Base-by-base conservation (phyloP, 495 filamentous ascomycete species). In the Penicillium mononematosum region DNA sequence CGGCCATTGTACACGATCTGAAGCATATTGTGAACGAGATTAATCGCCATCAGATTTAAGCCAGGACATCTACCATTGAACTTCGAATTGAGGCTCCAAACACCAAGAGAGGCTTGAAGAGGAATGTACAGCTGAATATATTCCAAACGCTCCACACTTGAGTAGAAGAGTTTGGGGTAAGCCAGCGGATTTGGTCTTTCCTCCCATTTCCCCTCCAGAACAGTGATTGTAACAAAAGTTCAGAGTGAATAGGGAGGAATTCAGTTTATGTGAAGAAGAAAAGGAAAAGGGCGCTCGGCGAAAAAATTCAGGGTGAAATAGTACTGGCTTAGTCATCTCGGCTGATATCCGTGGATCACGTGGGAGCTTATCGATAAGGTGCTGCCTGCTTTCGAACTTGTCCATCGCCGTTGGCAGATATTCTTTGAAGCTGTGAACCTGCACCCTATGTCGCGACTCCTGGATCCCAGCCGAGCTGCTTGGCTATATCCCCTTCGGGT, bases 401-500 rank as follows among this genome's bases (percentile, higher is more conserved):
- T 24, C 25, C 8, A 25, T n/a, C 6, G 24, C 22, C 22, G 5
- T 55, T 10, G 19, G n/a, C 36, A 59, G 31, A n/a, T 29, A 27
- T 38, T 25, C 43, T 44, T 53, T 20, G 39, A 54, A 54, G 3
- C 29, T 32, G 45, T 32, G 17, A 48, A 48, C 7, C 24, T 45
- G 31, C 56, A 58, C 31, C 36, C 36, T 14, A 71, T 70, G 65
- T 12, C 70, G 24, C 56, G 47, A 44, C 12, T 61, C 36, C 68
- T 55, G 62, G 64, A 77, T 55, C 36, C 64, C 11, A 67, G 49
- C 39, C 66, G 71, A 52, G 78, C 82, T 48, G 77, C 79, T 10
- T 83, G 79, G 75, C 67, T 84, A 34, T 84, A 83, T 68, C 82
- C 82, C 25, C 46, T 84, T 29, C 76, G 78, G 68, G 82, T 83